These are phyloP conservation scores for Gaultheria prostrata DNA, from an alignment of 148 eudicot species.

Conservation along the genomic window DNA sequence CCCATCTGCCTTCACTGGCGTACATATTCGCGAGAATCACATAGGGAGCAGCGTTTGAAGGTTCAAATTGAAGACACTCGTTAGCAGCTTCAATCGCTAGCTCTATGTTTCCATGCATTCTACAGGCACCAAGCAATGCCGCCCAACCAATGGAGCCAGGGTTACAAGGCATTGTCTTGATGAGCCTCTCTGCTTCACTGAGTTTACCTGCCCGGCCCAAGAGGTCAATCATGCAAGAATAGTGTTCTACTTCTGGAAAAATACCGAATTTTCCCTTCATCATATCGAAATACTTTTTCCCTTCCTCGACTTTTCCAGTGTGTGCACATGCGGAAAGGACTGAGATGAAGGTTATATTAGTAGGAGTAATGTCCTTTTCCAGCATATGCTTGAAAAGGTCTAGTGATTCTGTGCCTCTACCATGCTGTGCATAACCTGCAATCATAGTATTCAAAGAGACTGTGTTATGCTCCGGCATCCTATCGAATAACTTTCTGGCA, in stretches of 20 bases:
- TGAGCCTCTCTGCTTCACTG: conserved; percentile 51
- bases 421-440: conserved; percentile 80
- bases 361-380: conserved; percentile 37
- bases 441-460: conserved; percentile 72
- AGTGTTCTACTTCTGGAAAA: conserved; percentile 66
- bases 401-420: conserved; percentile 51
- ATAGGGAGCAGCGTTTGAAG: conserved; percentile 70
- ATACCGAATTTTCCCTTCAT: conserved; percentile 53
- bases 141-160: conserved; percentile 73
- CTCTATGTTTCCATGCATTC: conserved; percentile 59
- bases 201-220: conserved; percentile 75
- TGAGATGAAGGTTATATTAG: conserved; percentile 62
- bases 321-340: conserved; percentile 80
- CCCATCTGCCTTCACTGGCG: conserved; percentile 63
- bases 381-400: conserved; percentile 65
- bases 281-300: conserved; percentile 46
- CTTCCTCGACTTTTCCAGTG: conserved; percentile 69
- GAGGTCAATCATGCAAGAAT: conserved; percentile 85
- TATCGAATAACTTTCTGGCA: conserved; percentile 62
- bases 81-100: conserved; percentile 69
- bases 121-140: conserved; percentile 68
- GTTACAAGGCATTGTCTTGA: conserved; percentile 57
- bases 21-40: conserved; percentile 68
- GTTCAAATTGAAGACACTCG: conserved; percentile 50
- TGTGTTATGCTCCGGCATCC: conserved; percentile 66